These are phyloP conservation scores for Cercospora canescens DNA, from an alignment of 2,329 filamentous ascomycete genomes.

Conservation along the genomic window DNA sequence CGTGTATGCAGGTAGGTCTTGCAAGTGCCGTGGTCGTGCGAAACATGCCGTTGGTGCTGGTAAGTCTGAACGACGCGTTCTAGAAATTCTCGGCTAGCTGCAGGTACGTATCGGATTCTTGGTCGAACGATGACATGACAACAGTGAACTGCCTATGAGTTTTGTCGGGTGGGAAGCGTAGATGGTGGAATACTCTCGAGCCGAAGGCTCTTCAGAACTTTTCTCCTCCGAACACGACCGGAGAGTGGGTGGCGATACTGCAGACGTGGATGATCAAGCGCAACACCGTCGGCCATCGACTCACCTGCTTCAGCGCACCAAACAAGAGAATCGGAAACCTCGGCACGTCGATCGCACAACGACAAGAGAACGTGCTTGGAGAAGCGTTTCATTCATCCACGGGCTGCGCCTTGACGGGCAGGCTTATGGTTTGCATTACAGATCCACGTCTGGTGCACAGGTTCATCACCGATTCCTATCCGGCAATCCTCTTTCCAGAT, in stretches of 20 bases:
- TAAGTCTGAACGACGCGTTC: too few relatives aligned
- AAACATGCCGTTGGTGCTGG: too few relatives aligned
- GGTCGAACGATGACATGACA: too few relatives aligned
- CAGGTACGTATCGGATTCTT: too few relatives aligned
- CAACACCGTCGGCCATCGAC: neutral
- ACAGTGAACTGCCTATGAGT: too few relatives aligned
- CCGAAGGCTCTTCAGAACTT: too few relatives aligned
- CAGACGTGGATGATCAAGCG: neutral
- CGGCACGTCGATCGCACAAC: neutral
- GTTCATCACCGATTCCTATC: conserved; percentile 21
- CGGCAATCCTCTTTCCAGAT: conserved; percentile 36
- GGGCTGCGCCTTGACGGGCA: neutral
- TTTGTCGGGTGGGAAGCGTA: too few relatives aligned
- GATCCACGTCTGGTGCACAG: neutral
- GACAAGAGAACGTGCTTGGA: neutral
- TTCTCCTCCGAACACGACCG: too few relatives aligned
- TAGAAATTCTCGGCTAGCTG: too few relatives aligned
- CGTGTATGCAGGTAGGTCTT: too few relatives aligned
- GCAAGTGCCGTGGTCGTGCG: too few relatives aligned
- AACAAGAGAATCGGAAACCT: neutral
- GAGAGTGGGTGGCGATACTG: neutral
- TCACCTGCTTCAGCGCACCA: neutral
- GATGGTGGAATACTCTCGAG: too few relatives aligned
- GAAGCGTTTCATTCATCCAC: neutral
- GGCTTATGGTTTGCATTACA: neutral